Percentiles rank a stretch among this genome's conserved stretches.
phyloP scores from a whole-genome alignment of 139 green algal species.

The Coelastrella sp. region DNA sequence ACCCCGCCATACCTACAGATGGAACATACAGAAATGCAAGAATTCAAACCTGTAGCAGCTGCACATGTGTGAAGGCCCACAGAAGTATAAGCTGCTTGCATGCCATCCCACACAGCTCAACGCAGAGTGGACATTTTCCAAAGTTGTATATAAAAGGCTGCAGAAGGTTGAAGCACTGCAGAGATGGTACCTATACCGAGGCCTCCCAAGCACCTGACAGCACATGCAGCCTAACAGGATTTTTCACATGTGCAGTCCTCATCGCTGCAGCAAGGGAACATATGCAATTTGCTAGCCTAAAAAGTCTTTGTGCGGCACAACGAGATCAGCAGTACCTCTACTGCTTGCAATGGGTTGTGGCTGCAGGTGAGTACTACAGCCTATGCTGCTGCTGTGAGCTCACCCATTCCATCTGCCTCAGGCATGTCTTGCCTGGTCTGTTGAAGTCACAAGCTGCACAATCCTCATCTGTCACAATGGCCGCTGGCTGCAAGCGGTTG shows the following conservation, averaged over 20 bases:
- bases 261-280: too few species aligned
- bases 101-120: too few species aligned
- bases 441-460: slow-evolving; percentile 99
- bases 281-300: too few species aligned
- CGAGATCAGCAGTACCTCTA: too few species aligned
- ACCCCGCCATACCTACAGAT: slow-evolving; percentile 86
- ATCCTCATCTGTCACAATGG: slow-evolving; percentile 90
- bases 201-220: background rate
- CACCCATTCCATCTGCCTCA: slow-evolving; percentile 95
- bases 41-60: slow-evolving; percentile 12
- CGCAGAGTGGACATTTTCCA: too few species aligned
- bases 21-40: slow-evolving; percentile 42
- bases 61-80: background rate
- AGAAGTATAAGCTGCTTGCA: background rate
- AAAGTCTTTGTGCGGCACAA: too few species aligned
- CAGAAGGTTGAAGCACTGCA: too few species aligned
- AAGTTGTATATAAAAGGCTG: too few species aligned
- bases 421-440: slow-evolving; percentile 91
- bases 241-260: too few species aligned
- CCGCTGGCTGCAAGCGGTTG: slow-evolving; percentile 88
- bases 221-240: background rate
- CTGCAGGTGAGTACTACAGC: too few species aligned
- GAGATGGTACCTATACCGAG: too few species aligned
- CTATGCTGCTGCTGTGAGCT: slow-evolving; percentile 7
- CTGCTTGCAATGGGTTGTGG: too few species aligned